A percentile compares a stretch with the other conserved stretches of the same genome.
Conservation (phyloP, 2,329 filamentous ascomycete species). For the Penicillium sp. region DNA sequence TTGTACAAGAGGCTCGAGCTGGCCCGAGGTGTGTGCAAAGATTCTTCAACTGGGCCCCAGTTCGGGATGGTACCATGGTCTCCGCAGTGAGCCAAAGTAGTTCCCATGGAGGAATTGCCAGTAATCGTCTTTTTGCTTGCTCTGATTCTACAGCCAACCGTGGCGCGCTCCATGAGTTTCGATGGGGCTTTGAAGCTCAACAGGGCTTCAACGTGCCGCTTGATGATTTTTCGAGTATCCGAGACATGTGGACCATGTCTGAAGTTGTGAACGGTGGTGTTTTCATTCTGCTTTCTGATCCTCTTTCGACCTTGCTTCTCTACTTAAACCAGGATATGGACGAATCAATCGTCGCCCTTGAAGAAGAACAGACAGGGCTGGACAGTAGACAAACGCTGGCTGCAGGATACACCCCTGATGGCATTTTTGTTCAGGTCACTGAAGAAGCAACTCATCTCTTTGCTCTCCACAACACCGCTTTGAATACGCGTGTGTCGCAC, state of each 20-base stretch:
- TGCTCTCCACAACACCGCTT: conserved; percentile 18
- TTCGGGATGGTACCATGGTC: conserved; percentile 48
- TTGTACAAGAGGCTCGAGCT: conserved; percentile 64
- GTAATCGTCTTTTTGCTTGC: conserved; percentile 66
- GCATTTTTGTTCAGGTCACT: conserved; percentile 46
- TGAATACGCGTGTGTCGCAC: conserved; percentile 25
- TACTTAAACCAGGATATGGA: conserved; percentile 37
- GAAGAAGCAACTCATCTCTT: conserved; percentile 35
- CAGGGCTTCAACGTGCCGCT: conserved; percentile 52
- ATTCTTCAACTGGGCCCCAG: conserved; percentile 63
- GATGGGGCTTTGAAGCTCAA: conserved; percentile 68
- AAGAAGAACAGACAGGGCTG: conserved; percentile 41
- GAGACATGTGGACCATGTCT: conserved; percentile 47
- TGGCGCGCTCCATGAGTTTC: conserved; percentile 67
- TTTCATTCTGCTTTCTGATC: conserved; percentile 45
- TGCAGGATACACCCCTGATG: conserved; percentile 37
- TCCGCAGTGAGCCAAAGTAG: conserved; percentile 16
- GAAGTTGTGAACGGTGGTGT: conserved; percentile 31
- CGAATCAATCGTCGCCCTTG: conserved; percentile 40
- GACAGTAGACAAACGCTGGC: conserved; percentile 47
- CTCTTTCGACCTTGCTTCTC: conserved; percentile 41
- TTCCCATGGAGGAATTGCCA: conserved; percentile 27
- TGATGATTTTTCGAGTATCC: conserved; percentile 41
- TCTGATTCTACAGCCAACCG: conserved; percentile 60
- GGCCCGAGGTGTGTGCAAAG: conserved; percentile 56